Evolutionary conservation across 495 filamentous ascomycete genomes (phyloP).

Genomic region (Astrothelium macrocarpum): DNA sequence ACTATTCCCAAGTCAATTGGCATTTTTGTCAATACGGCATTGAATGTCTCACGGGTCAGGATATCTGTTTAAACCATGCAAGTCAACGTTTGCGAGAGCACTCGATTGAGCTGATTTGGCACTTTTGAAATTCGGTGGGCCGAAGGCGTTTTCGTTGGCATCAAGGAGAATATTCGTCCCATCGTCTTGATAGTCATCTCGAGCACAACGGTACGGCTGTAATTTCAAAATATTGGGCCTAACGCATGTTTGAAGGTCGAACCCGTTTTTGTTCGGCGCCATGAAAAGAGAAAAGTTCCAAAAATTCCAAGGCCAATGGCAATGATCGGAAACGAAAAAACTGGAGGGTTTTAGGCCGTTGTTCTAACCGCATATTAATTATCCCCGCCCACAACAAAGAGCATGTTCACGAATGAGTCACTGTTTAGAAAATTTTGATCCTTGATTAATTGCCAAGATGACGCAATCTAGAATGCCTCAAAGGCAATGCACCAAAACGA

Average conservation of each 20-base stretch:
- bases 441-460: too few relatives aligned
- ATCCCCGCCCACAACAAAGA: too few relatives aligned
- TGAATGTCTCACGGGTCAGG: constrained; percentile 63
- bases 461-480: too few relatives aligned
- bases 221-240: constrained; percentile 34
- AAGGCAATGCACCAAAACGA: too few relatives aligned
- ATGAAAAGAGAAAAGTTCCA: not conserved
- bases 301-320: too few relatives aligned
- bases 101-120: not conserved
- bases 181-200: constrained; percentile 91
- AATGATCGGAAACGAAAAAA: too few relatives aligned
- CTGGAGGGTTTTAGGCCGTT: too few relatives aligned
- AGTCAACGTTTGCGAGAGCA: constrained; percentile 45
- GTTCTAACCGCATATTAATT: too few relatives aligned
- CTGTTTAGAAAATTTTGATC: too few relatives aligned
- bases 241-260: constrained; percentile 29
- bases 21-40: not conserved
- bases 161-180: constrained; percentile 94
- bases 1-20: constrained; percentile 29
- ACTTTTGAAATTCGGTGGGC: constrained; percentile 38
- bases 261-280: constrained; percentile 4
- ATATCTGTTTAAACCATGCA: constrained; percentile 79
- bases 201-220: constrained; percentile 35
- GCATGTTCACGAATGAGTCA: too few relatives aligned
- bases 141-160: constrained; percentile 95